Conservation (phyloP, 345 rosid species). For the Noccaea caerulescens region DNA sequence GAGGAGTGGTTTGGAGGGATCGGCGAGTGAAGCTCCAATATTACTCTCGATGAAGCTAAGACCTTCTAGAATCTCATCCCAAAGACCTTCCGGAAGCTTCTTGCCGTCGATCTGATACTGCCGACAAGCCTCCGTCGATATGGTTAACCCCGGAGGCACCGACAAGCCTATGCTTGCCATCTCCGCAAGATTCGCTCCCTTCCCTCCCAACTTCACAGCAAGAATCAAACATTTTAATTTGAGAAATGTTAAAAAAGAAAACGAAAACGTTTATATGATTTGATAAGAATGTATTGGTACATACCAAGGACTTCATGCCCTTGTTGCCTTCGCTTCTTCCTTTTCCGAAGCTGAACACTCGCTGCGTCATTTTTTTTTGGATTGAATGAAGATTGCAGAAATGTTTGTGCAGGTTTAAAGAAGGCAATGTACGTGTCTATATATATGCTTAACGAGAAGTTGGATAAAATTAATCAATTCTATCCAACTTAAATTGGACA, state of each 20-base stretch:
- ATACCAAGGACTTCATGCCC: constrained; percentile 95
- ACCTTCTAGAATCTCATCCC: constrained; percentile 79
- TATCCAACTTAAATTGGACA: constrained; percentile 26
- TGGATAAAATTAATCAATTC: constrained; percentile 19
- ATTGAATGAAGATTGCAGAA: constrained; percentile 25
- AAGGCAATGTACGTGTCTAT: constrained; percentile 7
- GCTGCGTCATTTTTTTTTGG: constrained; percentile 50
- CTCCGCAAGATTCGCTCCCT: constrained; percentile 97
- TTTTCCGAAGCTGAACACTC: constrained; percentile 86
- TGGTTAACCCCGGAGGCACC: constrained; percentile 93
- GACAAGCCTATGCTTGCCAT: constrained; percentile 96
- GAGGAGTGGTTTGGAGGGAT: constrained; percentile 84
- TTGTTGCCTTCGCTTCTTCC: constrained; percentile 94
- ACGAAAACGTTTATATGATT: neutral
- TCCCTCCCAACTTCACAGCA: constrained; percentile 77
- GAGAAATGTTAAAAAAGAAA: neutral
- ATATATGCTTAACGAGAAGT: constrained; percentile 1
- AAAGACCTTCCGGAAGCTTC: constrained; percentile 65
- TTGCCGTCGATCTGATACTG: constrained; percentile 72
- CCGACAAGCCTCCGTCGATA: constrained; percentile 93
- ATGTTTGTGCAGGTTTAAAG: constrained; percentile 25
- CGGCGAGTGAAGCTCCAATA: constrained; percentile 82
- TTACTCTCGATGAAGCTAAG: constrained; percentile 62
- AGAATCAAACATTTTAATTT: neutral
- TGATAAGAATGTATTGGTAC: constrained; percentile 20